Evolutionary conservation across 2,329 filamentous ascomycete genomes (phyloP).

Genomic region (Aureobasidium pullulans): DNA sequence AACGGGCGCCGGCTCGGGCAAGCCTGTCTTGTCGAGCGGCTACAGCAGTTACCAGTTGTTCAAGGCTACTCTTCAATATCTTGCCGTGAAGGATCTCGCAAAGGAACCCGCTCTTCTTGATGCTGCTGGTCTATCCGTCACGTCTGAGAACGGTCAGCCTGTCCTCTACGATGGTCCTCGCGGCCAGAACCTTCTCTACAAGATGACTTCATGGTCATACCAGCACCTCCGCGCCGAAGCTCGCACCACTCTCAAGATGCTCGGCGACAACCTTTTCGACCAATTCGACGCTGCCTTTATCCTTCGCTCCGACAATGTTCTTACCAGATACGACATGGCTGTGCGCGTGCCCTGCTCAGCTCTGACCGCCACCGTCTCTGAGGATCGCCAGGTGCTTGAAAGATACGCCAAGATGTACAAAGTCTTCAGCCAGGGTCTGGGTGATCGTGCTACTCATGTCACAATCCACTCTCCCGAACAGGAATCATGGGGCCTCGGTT

Average conservation of each 20-base stretch:
- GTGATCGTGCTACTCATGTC: conserved; percentile 65
- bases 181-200: conserved; percentile 76
- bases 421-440: conserved; percentile 63
- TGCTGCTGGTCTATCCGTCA: conserved; percentile 24
- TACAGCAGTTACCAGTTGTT: conserved; percentile 91
- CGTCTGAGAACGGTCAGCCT: conserved; percentile 44
- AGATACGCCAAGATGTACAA: conserved; percentile 54
- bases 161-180: conserved; percentile 70
- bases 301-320: conserved; percentile 44
- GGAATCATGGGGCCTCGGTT: conserved; percentile 31
- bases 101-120: conserved; percentile 49
- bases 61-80: conserved; percentile 85
- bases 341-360: conserved; percentile 33
- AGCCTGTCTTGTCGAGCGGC: conserved; percentile 65
- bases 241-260: conserved; percentile 61
- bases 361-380: conserved; percentile 21
- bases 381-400: conserved; percentile 23
- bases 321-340: conserved; percentile 49
- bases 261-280: conserved; percentile 66
- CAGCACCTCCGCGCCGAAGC: conserved; percentile 66
- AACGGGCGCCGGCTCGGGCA: conserved; percentile 64
- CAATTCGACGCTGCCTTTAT: conserved; percentile 86
- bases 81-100: conserved; percentile 65
- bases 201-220: conserved; percentile 85
- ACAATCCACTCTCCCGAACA: conserved; percentile 30